A percentile compares a stretch with the other conserved stretches of the same genome.
Evolutionary conservation across 352 stramenopile genomes (phyloP).

Genomic region (Globisporangium irregulare): DNA sequence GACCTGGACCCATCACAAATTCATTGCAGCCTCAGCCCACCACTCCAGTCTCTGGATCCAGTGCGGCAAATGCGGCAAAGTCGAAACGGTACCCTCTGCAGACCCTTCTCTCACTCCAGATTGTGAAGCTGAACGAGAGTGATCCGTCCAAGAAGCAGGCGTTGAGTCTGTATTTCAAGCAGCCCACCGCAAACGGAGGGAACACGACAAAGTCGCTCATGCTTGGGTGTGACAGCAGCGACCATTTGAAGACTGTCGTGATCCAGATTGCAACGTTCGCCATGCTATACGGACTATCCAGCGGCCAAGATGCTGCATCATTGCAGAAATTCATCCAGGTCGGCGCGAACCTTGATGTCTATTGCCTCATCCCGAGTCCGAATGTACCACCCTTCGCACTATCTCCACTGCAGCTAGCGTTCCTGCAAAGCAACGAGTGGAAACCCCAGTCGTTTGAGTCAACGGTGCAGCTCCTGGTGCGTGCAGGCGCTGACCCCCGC

Average conservation of each 20-base stretch:
- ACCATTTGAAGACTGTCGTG: constrained; percentile 36
- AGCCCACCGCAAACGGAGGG: constrained; percentile 23
- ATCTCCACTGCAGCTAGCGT: constrained; percentile 52
- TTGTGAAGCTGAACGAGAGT: constrained; percentile 50
- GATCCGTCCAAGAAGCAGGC: constrained; percentile 43
- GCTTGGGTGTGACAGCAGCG: constrained; percentile 35
- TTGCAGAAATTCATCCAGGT: constrained; percentile 45
- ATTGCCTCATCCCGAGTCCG: constrained; percentile 30
- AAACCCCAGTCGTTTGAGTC: constrained; percentile 23
- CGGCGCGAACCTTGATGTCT: constrained; percentile 52
- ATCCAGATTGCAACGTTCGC: constrained; percentile 55
- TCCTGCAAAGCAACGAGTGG: constrained; percentile 19
- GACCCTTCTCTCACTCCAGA: constrained; percentile 42
- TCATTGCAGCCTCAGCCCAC: background rate
- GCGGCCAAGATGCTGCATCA: constrained; percentile 28
- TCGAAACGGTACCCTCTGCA: constrained; percentile 42
- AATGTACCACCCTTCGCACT: constrained; percentile 23
- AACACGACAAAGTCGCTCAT: constrained; percentile 53
- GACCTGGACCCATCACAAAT: constrained; percentile 18
- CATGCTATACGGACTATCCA: constrained; percentile 46
- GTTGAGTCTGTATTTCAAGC: constrained; percentile 56
- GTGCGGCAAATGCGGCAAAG: background rate
- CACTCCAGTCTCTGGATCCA: background rate
- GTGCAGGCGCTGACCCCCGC: constrained; percentile 36
- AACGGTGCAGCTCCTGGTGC: constrained; percentile 39